Base-by-base conservation (phyloP, 2,329 filamentous ascomycete species). In the Colletotrichum falcatum region DNA sequence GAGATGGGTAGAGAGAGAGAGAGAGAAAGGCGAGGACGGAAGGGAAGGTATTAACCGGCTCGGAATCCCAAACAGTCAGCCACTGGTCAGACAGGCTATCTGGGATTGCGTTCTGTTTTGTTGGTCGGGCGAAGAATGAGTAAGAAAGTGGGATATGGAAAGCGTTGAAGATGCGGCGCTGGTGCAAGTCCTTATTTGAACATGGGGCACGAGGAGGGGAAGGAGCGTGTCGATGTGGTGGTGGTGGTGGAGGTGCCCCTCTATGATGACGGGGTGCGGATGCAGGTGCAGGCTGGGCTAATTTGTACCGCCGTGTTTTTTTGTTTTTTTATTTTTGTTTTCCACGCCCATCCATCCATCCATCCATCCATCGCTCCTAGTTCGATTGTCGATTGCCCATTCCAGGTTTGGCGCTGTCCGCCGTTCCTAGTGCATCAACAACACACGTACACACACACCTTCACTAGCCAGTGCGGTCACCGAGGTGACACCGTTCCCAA, bases 121-220 rank as follows among this genome's bases (percentile, higher is more conserved):
- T 53, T 71, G 65, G 65, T 59, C 64, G 48, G 68, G 46, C 58
- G 64, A 44, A 26, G 64, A 33, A 35, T 58, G 51, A 39, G 64
- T 49, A 59, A 64, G 35, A 59, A 39, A 42, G 68, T 68, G 64
- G 63, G 67, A 70, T 59, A 23, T 66, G 44, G 30, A 59, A 62
- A 67, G 68, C 68, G 68, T 71, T 63, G 64, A 71, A 71, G 68
- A 71, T 63, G 68, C 68, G 68, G 68, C 68, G 67, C 23, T 62
- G 58, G 44, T 26, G 37, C 53, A 68, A 63, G 68, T 68, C 64
- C 64, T 71, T 71, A 71, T 71, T 71, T 71, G 68, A 71, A 71
- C 64, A 71, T 58, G 58, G 51, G 48, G 49, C 54, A 37, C 20
- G 35, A 60, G 48, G 37, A 35, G 44, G 30, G 54, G 54, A 33